phyloP scores from a whole-genome alignment of 257 asterid species.

The Solanum tarijense region DNA sequence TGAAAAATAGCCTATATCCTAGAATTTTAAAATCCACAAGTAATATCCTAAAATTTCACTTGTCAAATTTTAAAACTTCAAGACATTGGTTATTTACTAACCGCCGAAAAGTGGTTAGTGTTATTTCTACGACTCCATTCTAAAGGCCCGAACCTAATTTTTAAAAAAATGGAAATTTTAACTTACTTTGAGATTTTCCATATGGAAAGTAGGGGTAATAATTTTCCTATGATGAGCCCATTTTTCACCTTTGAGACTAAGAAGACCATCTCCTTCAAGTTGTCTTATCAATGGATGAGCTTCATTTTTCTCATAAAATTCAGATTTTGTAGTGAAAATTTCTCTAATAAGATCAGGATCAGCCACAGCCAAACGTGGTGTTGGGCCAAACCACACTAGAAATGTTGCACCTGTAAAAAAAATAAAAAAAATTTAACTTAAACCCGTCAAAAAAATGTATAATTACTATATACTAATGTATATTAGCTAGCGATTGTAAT shows the following conservation, averaged over 20 bases:
- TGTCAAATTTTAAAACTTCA: background rate
- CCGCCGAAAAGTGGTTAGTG: background rate
- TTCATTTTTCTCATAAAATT: constrained; percentile 36
- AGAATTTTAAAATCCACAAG: background rate
- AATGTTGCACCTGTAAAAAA: constrained; percentile 27
- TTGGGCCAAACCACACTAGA: constrained; percentile 44
- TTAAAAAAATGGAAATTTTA: background rate
- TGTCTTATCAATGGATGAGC: constrained; percentile 35
- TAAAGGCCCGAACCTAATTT: background rate
- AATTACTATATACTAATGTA: background rate
- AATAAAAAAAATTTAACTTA: background rate
- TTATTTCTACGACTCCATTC: background rate
- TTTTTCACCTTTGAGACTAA: constrained; percentile 40
- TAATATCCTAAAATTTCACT: background rate
- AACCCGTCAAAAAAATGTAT: background rate
- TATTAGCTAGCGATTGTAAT: background rate
- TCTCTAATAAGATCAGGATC: constrained; percentile 41
- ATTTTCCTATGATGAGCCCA: constrained; percentile 46
- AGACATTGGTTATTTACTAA: background rate
- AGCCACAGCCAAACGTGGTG: constrained; percentile 36
- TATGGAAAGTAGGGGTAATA: constrained; percentile 39
- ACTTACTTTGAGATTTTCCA: constrained; percentile 39
- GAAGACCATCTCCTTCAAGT: constrained; percentile 38
- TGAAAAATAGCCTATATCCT: background rate
- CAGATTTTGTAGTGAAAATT: constrained; percentile 32